Evolutionary conservation across 1,139 yeast genomes (phyloP).

Genomic region (Yamadazyma sp.): DNA sequence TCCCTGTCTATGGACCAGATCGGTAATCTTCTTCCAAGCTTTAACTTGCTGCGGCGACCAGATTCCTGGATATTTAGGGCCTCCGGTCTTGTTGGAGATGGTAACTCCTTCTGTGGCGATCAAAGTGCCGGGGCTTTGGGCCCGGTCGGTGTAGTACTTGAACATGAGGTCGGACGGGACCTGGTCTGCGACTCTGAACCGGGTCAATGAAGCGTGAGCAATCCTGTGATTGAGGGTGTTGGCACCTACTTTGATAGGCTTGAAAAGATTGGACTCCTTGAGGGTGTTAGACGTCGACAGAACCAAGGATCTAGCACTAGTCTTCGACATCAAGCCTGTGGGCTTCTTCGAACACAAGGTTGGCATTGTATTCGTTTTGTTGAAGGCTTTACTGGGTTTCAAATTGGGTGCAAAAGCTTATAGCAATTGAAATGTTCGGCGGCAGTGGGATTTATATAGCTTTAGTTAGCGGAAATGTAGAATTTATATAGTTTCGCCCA

Average conservation of each 20-base stretch:
- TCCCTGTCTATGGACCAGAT: conserved; percentile 53
- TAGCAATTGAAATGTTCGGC: too few relatives aligned
- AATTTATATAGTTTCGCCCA: too few relatives aligned
- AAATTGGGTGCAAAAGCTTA: too few relatives aligned
- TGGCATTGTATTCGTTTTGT: too few relatives aligned
- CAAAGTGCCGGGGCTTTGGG: conserved; percentile 52
- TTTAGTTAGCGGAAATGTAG: too few relatives aligned
- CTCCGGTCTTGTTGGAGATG: conserved; percentile 22
- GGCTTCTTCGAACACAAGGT: too few relatives aligned
- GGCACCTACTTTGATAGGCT: conserved; percentile 50
- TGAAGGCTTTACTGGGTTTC: too few relatives aligned
- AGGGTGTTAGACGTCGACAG: too few relatives aligned
- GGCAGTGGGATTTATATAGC: too few relatives aligned
- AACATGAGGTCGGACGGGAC: conserved; percentile 42
- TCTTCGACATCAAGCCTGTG: too few relatives aligned
- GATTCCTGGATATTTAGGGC: conserved; percentile 47
- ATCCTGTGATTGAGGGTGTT: conserved; percentile 39
- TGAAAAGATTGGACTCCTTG: conserved; percentile 12
- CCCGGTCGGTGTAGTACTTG: conserved; percentile 50
- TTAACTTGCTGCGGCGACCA: conserved; percentile 45
- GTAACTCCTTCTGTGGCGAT: conserved; percentile 41
- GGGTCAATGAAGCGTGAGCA: conserved; percentile 47
- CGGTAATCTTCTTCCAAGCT: conserved; percentile 51
- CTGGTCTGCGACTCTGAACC: conserved; percentile 38
- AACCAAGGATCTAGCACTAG: too few relatives aligned